phyloP scores from a whole-genome alignment of 495 filamentous ascomycete genomes.

The Lindgomyces ingoldianus region DNA sequence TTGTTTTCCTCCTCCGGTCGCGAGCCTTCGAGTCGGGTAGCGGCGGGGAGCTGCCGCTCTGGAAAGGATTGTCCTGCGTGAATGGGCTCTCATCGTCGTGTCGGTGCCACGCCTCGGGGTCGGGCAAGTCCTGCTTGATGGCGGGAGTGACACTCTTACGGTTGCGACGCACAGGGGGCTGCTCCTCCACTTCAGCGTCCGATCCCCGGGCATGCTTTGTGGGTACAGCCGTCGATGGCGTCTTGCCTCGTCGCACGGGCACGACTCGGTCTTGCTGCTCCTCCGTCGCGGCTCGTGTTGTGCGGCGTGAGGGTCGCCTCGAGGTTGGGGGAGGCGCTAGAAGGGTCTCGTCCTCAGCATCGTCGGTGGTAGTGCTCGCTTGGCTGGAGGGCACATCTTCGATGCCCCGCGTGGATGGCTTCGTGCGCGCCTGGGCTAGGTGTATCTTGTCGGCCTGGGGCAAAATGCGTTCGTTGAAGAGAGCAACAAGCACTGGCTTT shows the following conservation, averaged over 20 bases:
- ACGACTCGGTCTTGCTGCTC: constrained; percentile 32
- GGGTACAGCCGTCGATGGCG: constrained; percentile 52
- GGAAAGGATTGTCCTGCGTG: constrained; percentile 89
- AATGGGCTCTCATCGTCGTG: constrained; percentile 62
- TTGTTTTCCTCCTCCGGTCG: constrained; percentile 49
- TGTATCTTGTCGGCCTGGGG: constrained; percentile 76
- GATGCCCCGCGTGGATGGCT: constrained; percentile 81
- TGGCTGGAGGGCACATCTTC: constrained; percentile 68
- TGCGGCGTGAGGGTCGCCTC: constrained; percentile 33
- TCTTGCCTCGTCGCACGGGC: constrained; percentile 47
- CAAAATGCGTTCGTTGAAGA: constrained; percentile 77
- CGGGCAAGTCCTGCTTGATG: constrained; percentile 46
- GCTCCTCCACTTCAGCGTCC: constrained; percentile 47
- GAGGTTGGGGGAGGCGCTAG: constrained; percentile 47
- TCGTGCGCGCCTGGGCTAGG: constrained; percentile 69
- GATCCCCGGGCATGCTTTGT: constrained; percentile 58
- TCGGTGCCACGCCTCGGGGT: constrained; percentile 24
- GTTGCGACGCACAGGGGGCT: constrained; percentile 28
- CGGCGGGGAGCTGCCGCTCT: constrained; percentile 71
- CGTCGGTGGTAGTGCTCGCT: constrained; percentile 52
- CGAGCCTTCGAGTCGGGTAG: constrained; percentile 43
- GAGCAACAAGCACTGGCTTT: constrained; percentile 79
- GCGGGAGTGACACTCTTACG: constrained; percentile 51
- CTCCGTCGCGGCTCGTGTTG: constrained; percentile 35
- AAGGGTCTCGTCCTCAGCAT: constrained; percentile 47